Conservation (phyloP, 352 stramenopile genomes). For the Plasmopara viticola region DNA sequence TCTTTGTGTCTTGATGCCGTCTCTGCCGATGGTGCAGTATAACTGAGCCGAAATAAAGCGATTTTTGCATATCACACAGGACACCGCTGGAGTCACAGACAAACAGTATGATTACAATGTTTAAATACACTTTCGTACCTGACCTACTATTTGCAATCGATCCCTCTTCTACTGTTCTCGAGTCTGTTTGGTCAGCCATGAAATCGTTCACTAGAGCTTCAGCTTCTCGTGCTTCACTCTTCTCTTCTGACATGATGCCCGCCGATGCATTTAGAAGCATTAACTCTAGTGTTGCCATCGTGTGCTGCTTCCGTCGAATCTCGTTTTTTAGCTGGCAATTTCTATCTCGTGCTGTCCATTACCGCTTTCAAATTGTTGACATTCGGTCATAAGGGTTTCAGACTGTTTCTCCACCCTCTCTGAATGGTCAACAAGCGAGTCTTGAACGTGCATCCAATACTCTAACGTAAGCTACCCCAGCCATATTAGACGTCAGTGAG, state of each 20-base stretch:
- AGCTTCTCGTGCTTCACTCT: conserved; percentile 28
- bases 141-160: conserved; percentile 26
- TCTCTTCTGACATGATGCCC: conserved; percentile 21
- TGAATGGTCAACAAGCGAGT: conserved; percentile 64
- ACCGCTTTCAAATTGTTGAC: conserved; percentile 48
- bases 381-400: conserved; percentile 53
- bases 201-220: conserved; percentile 37
- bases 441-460: conserved; percentile 79
- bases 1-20: conserved; percentile 38
- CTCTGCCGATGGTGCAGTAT: conserved; percentile 60
- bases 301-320: conserved; percentile 74
- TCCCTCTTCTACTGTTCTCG: conserved; percentile 14
- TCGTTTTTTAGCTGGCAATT: conserved; percentile 61
- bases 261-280: conserved; percentile 63
- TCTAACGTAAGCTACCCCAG: conserved; percentile 61
- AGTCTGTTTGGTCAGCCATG: conserved; percentile 8
- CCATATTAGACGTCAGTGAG: background rate
- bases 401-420: conserved; percentile 66
- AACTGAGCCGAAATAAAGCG: conserved; percentile 65
- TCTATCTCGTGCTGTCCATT: conserved; percentile 59
- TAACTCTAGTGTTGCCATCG: conserved; percentile 72
- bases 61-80: conserved; percentile 69
- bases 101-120: background rate
- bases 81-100: conserved; percentile 20
- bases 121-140: background rate